A percentile compares a stretch with the other conserved stretches of the same genome.
These are phyloP conservation scores for Sugiyamaella americana DNA, from an alignment of 805 yeast genomes.

Conservation along the genomic window DNA sequence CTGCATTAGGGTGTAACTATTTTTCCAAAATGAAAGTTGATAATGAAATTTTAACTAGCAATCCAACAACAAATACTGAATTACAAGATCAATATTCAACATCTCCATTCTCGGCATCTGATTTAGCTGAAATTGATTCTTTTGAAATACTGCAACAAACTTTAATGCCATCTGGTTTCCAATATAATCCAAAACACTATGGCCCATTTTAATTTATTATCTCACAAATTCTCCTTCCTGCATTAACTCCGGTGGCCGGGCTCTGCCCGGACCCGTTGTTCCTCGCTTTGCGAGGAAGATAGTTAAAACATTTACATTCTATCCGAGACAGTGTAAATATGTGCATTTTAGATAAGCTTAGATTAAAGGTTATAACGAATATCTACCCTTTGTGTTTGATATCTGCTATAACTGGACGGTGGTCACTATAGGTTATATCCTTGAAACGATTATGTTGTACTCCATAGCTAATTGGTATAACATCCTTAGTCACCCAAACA, in stretches of 20 bases:
- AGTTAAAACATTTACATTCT: no score
- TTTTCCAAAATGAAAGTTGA: neutral
- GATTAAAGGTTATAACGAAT: no score
- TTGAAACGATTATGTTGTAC: slow-evolving; percentile 16
- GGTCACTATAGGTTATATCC: slow-evolving; percentile 15
- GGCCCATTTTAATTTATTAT: no score
- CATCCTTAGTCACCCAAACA: slow-evolving; percentile 37
- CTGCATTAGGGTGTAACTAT: slow-evolving; percentile 2
- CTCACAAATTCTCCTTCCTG: no score
- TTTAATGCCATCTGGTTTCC: no score
- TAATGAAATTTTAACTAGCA: neutral
- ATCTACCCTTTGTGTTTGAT: slow-evolving; percentile 4
- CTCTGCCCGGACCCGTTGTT: no score
- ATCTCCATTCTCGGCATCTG: neutral
- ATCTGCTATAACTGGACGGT: slow-evolving; percentile 18
- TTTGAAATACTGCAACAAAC: slow-evolving; percentile 6
- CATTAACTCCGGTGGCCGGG: no score
- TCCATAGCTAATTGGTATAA: slow-evolving; percentile 12
- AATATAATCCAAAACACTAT: no score
- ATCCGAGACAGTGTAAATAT: no score
- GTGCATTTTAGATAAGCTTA: no score
- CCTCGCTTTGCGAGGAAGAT: no score
- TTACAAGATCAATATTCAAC: neutral
- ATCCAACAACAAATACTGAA: neutral
- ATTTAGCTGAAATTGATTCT: slow-evolving; percentile 4